phyloP scores from a whole-genome alignment of 179 eudicot genomes.

The Heliamphora pulchella region DNA sequence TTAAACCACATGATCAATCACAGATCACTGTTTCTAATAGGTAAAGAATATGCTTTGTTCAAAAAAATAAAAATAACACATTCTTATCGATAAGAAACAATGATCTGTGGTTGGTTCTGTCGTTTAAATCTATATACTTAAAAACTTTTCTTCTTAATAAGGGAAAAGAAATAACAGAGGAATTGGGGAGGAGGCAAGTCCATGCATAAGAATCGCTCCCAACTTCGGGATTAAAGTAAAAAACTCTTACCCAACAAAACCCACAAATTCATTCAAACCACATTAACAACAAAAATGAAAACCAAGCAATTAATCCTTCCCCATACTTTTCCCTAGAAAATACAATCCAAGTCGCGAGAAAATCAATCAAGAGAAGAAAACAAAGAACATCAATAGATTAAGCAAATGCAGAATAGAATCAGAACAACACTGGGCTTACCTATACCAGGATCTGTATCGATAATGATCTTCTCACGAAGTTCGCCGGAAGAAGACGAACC shows the following conservation, averaged over 20 bases:
- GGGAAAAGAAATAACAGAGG: no score
- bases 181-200: no score
- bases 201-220: no score
- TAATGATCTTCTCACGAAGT: conserved; percentile 53
- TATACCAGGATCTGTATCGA: conserved; percentile 95
- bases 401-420: neutral
- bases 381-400: neutral
- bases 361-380: neutral
- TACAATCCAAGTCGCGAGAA: neutral
- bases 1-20: no score
- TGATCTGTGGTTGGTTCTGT: no score
- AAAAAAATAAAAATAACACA: no score
- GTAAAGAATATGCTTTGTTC: no score
- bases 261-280: neutral
- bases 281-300: neutral
- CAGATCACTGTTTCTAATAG: no score
- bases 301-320: neutral
- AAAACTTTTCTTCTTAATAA: no score
- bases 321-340: neutral
- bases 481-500: neutral
- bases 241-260: neutral
- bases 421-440: conserved; percentile 28
- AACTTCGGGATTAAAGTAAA: neutral
- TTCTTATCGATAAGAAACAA: no score
- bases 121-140: no score